Conservation (phyloP, 768 basidiomycete genomes). For the Galerina marginata region DNA sequence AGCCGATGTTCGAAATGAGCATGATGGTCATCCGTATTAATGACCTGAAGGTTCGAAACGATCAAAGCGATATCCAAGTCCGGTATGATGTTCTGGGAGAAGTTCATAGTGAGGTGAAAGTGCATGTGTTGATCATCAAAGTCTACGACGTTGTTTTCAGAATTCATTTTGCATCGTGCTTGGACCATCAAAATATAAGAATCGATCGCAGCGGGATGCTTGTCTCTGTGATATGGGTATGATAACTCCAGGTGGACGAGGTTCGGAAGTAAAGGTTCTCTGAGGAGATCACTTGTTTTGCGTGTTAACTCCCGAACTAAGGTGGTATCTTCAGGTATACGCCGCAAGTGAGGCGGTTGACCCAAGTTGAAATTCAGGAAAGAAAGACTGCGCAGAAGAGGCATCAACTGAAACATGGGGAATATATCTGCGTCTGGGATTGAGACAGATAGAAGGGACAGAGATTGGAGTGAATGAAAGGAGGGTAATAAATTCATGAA, state of each 20-base stretch:
- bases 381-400: not conserved
- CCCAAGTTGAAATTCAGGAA: not conserved
- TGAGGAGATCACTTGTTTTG: not conserved
- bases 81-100: not conserved
- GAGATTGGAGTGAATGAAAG: not conserved
- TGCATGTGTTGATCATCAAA: too few species aligned
- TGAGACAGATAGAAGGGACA: not conserved
- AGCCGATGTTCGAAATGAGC: not conserved
- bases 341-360: too few species aligned
- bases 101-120: not conserved
- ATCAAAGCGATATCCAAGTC: not conserved
- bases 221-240: not conserved
- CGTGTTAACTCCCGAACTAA: not conserved
- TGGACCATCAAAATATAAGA: not conserved
- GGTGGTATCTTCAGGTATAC: not conserved
- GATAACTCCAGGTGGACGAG: not conserved
- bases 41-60: not conserved
- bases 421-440: not conserved
- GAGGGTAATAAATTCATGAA: not conserved
- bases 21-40: not conserved
- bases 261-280: not conserved
- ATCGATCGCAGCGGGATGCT: not conserved
- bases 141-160: too few species aligned
- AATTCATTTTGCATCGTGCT: not conserved
- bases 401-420: not conserved